Evolutionary conservation across 768 basidiomycete genomes (phyloP).

Genomic region (Chalciporus chontae): DNA sequence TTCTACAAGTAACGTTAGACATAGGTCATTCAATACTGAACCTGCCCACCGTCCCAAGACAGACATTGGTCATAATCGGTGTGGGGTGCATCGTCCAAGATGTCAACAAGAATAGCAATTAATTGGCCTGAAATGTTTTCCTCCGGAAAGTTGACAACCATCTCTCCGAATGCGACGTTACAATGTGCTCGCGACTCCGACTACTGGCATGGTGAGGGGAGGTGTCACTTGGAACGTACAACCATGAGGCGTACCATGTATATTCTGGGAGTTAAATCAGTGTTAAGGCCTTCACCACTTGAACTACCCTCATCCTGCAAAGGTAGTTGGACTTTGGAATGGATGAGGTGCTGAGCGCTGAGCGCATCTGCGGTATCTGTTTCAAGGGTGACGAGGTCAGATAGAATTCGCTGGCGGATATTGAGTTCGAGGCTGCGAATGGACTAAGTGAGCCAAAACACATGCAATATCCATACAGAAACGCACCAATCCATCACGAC

Average conservation of each 20-base stretch:
- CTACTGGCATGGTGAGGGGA: conserved; percentile 35
- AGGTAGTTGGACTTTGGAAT: conserved; percentile 55
- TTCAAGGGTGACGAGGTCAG: conserved; percentile 64
- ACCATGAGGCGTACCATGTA: conserved; percentile 52
- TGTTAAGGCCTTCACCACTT: conserved; percentile 21
- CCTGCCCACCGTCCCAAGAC: conserved; percentile 69
- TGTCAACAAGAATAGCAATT: conserved; percentile 58
- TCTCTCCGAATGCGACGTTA: conserved; percentile 80
- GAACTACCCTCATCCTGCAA: conserved; percentile 12
- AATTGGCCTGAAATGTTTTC: conserved; percentile 49
- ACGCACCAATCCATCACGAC: conserved; percentile 49
- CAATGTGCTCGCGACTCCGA: conserved; percentile 69
- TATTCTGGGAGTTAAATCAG: conserved; percentile 25
- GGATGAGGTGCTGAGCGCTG: conserved; percentile 54
- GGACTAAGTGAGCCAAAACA: neutral
- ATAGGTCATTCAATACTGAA: neutral
- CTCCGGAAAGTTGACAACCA: conserved; percentile 62
- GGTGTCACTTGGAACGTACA: neutral
- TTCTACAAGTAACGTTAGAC: conserved; percentile 42
- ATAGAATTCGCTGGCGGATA: conserved; percentile 70
- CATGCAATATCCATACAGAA: neutral
- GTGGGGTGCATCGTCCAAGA: conserved; percentile 68
- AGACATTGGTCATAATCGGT: conserved; percentile 76
- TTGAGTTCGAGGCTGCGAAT: conserved; percentile 66
- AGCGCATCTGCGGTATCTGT: conserved; percentile 46